phyloP scores from a whole-genome alignment of 2,329 filamentous ascomycete species.

The Aspergillus hiratsukae region DNA sequence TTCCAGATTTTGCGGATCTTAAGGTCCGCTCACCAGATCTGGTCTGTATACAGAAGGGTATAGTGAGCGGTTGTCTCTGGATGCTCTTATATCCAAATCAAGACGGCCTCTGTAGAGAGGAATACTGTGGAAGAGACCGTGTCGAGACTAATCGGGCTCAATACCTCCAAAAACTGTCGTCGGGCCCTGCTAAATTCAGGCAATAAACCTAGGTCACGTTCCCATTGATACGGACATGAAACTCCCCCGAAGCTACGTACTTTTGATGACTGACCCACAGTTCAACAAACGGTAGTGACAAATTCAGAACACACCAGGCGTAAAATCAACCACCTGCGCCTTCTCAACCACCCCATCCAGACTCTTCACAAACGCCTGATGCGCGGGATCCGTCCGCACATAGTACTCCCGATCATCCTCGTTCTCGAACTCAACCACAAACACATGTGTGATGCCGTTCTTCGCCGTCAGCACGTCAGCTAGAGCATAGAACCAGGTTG shows the following conservation, averaged over 20 bases:
- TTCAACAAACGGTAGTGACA: background rate
- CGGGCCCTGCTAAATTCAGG: no score
- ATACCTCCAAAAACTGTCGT: no score
- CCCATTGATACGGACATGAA: background rate
- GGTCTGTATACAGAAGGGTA: no score
- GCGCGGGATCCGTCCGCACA: conserved; percentile 59
- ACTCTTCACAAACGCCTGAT: conserved; percentile 55
- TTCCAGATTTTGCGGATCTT: no score
- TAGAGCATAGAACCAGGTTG: background rate
- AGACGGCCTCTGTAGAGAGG: no score
- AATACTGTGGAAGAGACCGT: no score
- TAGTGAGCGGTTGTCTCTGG: no score
- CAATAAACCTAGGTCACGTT: background rate
- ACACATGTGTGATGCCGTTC: conserved; percentile 64
- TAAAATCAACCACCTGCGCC: conserved; percentile 35
- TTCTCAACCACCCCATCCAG: conserved; percentile 29
- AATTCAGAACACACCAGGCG: conserved; percentile 19
- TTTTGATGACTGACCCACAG: background rate
- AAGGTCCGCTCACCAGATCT: no score
- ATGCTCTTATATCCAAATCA: no score
- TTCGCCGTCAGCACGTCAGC: conserved; percentile 19
- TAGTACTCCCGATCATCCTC: conserved; percentile 66
- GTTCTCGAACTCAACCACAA: conserved; percentile 63
- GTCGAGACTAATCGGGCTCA: no score
- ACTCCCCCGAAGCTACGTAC: background rate